Conservation (phyloP, 169 alveolate species). For the Cryptosporidium meleagridis region DNA sequence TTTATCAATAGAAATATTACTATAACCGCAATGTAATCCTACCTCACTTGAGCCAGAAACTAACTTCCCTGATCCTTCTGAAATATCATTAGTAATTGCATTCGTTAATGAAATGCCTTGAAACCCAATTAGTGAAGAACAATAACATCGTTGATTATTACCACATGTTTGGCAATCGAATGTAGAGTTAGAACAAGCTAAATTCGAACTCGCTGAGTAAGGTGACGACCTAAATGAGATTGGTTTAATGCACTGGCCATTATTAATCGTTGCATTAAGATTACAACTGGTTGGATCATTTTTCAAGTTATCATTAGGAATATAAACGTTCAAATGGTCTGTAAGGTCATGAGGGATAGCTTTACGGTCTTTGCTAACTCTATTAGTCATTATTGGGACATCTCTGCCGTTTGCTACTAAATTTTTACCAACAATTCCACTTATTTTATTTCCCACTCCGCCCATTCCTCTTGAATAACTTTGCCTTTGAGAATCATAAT, state of each 20-base stretch:
- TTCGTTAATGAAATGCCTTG: not conserved
- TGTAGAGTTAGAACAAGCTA: not conserved
- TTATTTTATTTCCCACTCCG: slow-evolving; percentile 18
- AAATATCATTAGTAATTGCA: not conserved
- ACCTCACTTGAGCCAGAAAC: not conserved
- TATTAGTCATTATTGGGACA: not conserved
- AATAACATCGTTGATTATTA: slow-evolving; percentile 20
- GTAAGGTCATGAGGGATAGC: not conserved
- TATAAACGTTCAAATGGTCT: not conserved
- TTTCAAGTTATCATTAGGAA: not conserved
- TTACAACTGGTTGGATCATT: not conserved
- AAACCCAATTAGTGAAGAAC: slow-evolving; percentile 13
- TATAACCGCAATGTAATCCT: not conserved
- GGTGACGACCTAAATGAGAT: slow-evolving; percentile 49
- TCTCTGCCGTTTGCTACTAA: not conserved
- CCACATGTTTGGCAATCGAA: slow-evolving; percentile 41
- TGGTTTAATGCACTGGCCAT: not conserved
- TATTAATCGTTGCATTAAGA: not conserved
- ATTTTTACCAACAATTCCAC: not conserved
- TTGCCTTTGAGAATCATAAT: slow-evolving; percentile 63
- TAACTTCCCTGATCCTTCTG: not conserved
- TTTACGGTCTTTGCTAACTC: slow-evolving; percentile 2
- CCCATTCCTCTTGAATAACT: slow-evolving; percentile 15
- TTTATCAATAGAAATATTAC: slow-evolving; percentile 5
- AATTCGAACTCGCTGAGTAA: not conserved